Evolutionary conservation across 2,329 filamentous ascomycete genomes (phyloP), one percentile per base, ranked within the genome.

Genomic region (Scytalidium sp.): DNA sequence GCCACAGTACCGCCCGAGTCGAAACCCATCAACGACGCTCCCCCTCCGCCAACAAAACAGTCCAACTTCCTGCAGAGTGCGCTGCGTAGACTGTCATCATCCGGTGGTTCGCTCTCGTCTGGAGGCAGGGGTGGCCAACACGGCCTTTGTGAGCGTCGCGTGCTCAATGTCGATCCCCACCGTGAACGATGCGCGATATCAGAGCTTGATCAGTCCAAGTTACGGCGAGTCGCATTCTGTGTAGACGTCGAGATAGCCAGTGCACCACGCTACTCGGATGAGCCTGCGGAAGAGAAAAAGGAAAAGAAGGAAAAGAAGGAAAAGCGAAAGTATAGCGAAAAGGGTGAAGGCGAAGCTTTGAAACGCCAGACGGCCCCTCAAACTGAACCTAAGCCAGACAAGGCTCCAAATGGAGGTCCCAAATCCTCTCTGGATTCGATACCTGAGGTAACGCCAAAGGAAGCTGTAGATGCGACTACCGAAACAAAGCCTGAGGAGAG

Each of bases 171-270:
- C 41, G 90, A 97, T 64, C 83, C 74, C 8, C 79, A 86, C 57
- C 82, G 94, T 40, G 85, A 93, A 63, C 77, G 94, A 56, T 96
- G 90, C 66, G 78, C 82, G 20, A 83, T 97, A 23, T 74, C 81
- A 3, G 92, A 96, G 57, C 75, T 99, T 43, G 85, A 91, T 57
- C 83, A 86, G 61, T 81, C 83, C 44, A 96, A 94, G 66, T 70
- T 99, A 52, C 82, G 90, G 47, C 83, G 91, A 47, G 94, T 99
- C 0, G 88, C 93, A 0, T 99, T 99, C 64, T 96, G 90, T 60
- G 94, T 99, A 2, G 94, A 99, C 63, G 92, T 99, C 3, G 94
- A 99, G 67, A 96, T 99, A 63, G 93, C 93, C 3, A 90, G 91
- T 1, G 84, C 90, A 63, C 90, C 92, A 20, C 85, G 83, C 59